Base-by-base conservation (phyloP, 1,284 basidiomycete species). In the Trichosporon coremiiforme region DNA sequence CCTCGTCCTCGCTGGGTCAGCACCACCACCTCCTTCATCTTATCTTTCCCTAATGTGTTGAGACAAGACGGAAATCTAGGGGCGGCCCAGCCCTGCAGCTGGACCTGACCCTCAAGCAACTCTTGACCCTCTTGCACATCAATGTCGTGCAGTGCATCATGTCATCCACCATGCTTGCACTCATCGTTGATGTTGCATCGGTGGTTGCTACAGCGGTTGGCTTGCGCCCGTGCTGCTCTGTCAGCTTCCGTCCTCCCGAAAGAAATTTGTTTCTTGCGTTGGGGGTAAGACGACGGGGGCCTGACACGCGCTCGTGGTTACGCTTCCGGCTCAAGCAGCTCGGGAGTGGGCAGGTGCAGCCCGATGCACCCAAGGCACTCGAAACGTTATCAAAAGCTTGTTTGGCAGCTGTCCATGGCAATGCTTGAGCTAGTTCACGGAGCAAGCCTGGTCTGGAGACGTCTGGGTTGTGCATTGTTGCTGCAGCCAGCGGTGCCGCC, bases 21-120 rank as follows among this genome's bases (percentile, higher is more conserved):
- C n/a, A n/a, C n/a, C 57, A 33, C 29, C 29, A 60, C 29, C 57
- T 13, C 25, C 10, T 25, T 31, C 68, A 70, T 72, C 71, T 72
- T 72, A 72, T 72, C 71, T 72, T 66, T 72, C 71, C 71, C 71
- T 70, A 70, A 66, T 68, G 45, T 72, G 68, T 70, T 68, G 68
- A 72, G 68, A 70, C 71, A 72, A 67, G 68, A 72, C 68, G 71
- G 68, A 68, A 69, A 72, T 72, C 71, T 70, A 72, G 71, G 71
- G 68, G 71, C 68, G 64, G 64, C 6, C 31, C 62, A 72, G 68
- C 70, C 70, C 68, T 71, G 66, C 65, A 66, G 64, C 50, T 65
- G 71, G 71, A 72, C 71, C 71, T 72, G 71, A 72, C 67, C 65
- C 45, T 29, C 17, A 38, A 67, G 57, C 55, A 65, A n/a, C 33